Conservation (phyloP, 768 basidiomycete species). For the Ephemerocybe angulata region DNA sequence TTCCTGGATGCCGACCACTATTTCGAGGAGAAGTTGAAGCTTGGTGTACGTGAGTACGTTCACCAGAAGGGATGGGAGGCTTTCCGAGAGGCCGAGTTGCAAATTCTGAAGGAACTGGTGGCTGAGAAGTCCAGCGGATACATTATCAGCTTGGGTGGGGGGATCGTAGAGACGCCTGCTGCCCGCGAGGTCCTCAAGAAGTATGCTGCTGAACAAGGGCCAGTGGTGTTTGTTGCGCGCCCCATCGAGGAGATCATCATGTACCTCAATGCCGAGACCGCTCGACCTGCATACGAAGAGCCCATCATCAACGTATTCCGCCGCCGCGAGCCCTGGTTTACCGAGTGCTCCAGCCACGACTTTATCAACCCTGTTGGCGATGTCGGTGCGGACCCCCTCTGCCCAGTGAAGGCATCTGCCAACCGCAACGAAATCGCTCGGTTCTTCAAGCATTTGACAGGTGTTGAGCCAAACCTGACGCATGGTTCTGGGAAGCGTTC, state of each 20-base stretch:
- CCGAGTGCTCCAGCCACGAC: conserved; percentile 75
- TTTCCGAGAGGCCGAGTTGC: conserved; percentile 80
- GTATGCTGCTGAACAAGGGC: conserved; percentile 57
- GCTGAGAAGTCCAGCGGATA: conserved; percentile 52
- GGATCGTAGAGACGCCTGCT: conserved; percentile 82
- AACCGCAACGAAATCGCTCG: conserved; percentile 63
- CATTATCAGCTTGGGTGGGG: conserved; percentile 90
- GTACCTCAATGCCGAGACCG: conserved; percentile 73
- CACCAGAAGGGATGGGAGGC: conserved; percentile 81
- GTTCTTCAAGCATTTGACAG: conserved; percentile 89
- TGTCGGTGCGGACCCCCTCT: conserved; percentile 16
- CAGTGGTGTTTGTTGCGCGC: conserved; percentile 82
- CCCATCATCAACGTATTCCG: conserved; percentile 78
- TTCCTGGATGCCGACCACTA: conserved; percentile 80
- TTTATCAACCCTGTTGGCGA: conserved; percentile 71
- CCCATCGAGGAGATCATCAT: conserved; percentile 76
- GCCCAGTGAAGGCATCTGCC: conserved; percentile 23
- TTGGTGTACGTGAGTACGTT: conserved; percentile 73
- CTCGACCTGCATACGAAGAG: conserved; percentile 88
- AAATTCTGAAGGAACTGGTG: conserved; percentile 66
- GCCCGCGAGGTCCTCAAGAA: conserved; percentile 69
- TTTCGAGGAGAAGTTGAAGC: conserved; percentile 63
- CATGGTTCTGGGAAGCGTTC: conserved; percentile 53
- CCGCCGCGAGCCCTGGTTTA: conserved; percentile 84
- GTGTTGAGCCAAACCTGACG: conserved; percentile 61